Evolutionary conservation across 331 rosid species (phyloP).

Genomic region (Arachis monticola): DNA sequence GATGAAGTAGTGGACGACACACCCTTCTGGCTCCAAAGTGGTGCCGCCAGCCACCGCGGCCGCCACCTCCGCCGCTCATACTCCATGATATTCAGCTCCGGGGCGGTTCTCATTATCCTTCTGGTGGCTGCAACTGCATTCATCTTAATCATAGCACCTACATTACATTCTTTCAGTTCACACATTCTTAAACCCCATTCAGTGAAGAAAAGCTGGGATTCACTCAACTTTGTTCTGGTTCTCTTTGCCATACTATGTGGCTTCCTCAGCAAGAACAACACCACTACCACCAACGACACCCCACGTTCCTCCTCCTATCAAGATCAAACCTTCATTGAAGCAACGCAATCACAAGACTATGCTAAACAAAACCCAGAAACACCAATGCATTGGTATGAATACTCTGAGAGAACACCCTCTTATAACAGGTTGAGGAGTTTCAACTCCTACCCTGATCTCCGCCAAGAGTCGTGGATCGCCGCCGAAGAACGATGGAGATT

Average conservation of each 20-base stretch:
- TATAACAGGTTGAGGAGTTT: slow-evolving; percentile 61
- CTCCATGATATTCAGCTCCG: slow-evolving; percentile 59
- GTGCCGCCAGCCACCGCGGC: slow-evolving; percentile 31
- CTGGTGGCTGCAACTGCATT: slow-evolving; percentile 51
- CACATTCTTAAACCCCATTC: slow-evolving; percentile 63
- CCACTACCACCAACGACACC: slow-evolving; percentile 33
- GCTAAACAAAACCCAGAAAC: slow-evolving; percentile 50
- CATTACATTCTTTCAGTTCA: slow-evolving; percentile 56
- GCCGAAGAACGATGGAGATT: slow-evolving; percentile 68
- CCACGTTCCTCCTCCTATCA: slow-evolving; percentile 38
- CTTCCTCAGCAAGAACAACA: slow-evolving; percentile 63
- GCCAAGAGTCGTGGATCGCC: slow-evolving; percentile 58
- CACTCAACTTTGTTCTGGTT: slow-evolving; percentile 77
- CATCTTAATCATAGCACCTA: slow-evolving; percentile 55
- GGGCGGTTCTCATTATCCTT: slow-evolving; percentile 51
- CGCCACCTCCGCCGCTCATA: slow-evolving; percentile 57
- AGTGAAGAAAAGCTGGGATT: slow-evolving; percentile 85
- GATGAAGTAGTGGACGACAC: slow-evolving; percentile 57
- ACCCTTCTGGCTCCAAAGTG: slow-evolving; percentile 51
- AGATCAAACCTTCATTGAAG: slow-evolving; percentile 45
- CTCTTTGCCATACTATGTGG: slow-evolving; percentile 90
- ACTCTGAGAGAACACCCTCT: slow-evolving; percentile 52
- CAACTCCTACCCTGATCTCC: slow-evolving; percentile 88
- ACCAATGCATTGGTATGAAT: slow-evolving; percentile 60
- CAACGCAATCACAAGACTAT: slow-evolving; percentile 25